Percentiles rank a stretch among this genome's conserved stretches.
phyloP scores from a whole-genome alignment of 305 asterid species.

The Caryopteris hybrid region DNA sequence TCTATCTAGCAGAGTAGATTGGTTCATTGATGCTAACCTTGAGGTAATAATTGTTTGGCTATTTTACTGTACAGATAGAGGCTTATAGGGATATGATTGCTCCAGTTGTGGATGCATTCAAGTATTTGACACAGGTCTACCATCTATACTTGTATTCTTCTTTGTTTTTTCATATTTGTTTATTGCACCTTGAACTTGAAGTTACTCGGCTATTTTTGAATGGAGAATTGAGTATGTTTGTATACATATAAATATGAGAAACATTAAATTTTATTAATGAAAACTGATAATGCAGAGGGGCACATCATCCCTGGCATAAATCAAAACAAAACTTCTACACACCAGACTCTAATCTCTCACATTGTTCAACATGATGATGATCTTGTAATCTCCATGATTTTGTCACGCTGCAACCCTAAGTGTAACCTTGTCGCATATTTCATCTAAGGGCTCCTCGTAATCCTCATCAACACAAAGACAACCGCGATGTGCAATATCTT shows the following conservation, averaged over 20 bases:
- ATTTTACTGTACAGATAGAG: constrained; percentile 68
- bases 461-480: neutral
- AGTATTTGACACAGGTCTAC: constrained; percentile 90
- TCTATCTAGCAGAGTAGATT: constrained; percentile 9
- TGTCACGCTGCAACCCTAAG: too few relatives aligned
- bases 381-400: too few relatives aligned
- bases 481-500: neutral
- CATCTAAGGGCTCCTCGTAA: too few relatives aligned
- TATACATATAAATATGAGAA: too few relatives aligned
- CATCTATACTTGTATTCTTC: constrained; percentile 13
- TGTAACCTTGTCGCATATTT: too few relatives aligned
- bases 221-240: neutral
- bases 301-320: neutral
- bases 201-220: neutral
- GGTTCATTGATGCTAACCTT: constrained; percentile 19
- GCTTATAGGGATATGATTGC: constrained; percentile 99
- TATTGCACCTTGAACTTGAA: constrained; percentile 6
- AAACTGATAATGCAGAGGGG: neutral
- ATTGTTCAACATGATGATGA: too few relatives aligned
- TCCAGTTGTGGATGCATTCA: constrained; percentile 98
- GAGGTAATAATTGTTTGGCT: constrained; percentile 19
- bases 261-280: too few relatives aligned
- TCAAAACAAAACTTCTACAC: neutral
- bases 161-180: constrained; percentile 3
- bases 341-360: too few relatives aligned